phyloP scores from a whole-genome alignment of 106 monocot genomes.

The Ottelia alismoides region DNA sequence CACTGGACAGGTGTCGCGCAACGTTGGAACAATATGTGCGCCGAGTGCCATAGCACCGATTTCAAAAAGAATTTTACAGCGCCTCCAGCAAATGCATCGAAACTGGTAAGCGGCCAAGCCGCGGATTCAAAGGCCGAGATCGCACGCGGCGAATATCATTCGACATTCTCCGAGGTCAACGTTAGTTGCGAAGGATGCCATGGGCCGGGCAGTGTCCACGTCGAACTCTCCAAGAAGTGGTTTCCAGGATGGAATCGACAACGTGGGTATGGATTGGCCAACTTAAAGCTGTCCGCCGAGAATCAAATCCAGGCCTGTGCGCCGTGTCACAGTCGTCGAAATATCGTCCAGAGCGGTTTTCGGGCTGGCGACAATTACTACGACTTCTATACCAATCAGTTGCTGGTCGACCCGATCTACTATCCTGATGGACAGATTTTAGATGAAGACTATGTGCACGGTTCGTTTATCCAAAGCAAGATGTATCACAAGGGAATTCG shows the following conservation, averaged over 20 bases:
- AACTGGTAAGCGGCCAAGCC: no score
- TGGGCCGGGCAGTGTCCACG: neutral
- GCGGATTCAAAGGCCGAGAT: no score
- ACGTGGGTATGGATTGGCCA: neutral
- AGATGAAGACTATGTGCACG: no score
- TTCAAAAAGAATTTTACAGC: neutral
- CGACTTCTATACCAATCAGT: no score
- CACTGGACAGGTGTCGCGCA: neutral
- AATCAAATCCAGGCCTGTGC: neutral
- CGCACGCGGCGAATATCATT: neutral
- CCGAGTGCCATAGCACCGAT: neutral
- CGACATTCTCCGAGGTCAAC: neutral
- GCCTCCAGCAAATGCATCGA: no score
- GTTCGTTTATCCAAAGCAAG: no score
- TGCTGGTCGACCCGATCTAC: no score
- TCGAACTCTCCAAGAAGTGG: neutral
- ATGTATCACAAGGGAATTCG: no score
- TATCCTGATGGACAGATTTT: no score
- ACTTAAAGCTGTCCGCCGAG: neutral
- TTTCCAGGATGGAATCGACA: no score
- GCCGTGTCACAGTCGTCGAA: neutral
- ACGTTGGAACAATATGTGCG: neutral
- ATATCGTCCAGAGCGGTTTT: neutral
- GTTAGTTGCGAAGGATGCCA: neutral
- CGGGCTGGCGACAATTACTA: neutral